Evolutionary conservation across 768 basidiomycete genomes (phyloP), one percentile per base, ranked within the genome.

Genomic region (Leccinum arenicola): DNA sequence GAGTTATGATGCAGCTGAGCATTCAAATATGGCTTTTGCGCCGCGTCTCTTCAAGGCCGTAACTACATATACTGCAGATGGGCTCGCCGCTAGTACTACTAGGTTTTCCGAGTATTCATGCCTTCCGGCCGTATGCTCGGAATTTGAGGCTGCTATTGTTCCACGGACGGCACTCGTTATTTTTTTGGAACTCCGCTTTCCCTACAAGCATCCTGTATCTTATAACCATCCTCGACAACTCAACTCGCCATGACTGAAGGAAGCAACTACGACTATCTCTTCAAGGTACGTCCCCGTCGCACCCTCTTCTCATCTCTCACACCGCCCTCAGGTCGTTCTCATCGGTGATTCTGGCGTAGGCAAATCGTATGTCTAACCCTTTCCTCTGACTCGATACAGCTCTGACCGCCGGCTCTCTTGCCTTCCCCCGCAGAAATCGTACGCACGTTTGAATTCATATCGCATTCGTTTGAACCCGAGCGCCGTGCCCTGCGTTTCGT

Each of bases 181-280:
- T 21, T 31, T 50, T 66, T 74, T 70, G 48, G 63, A 73, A 73
- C 72, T 73, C 73, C 72, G 74, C 66, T 17, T 45, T 51, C n/a
- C 47, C 51, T 48, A 5, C 57, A 36, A 23, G 19, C 51, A 43
- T 43, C 50, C 12, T 14, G 40, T n/a, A 60, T 55, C 36, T 35
- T 61, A 54, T 56, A 64, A 43, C 58, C 56, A 59, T 55, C 53
- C 55, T 58, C 52, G 57, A 58, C 61, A 33, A 57, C 19, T 47
- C 40, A 43, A 58, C 52, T 57, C 63, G 57, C 64, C 60, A 97
- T 97, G 95, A 75, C 92, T 58, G 95, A 96, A 82, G 88, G 86
- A 67, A 91, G 87, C 80, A 95, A 94, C 83, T 98, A 97, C 79
- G 96, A 98, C 75, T 98, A 90, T 81, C 88, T 99, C 66, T 98